Evolutionary conservation across 169 alveolate species (phyloP).

Genomic region (Pseudocohnilembus persalinus): DNA sequence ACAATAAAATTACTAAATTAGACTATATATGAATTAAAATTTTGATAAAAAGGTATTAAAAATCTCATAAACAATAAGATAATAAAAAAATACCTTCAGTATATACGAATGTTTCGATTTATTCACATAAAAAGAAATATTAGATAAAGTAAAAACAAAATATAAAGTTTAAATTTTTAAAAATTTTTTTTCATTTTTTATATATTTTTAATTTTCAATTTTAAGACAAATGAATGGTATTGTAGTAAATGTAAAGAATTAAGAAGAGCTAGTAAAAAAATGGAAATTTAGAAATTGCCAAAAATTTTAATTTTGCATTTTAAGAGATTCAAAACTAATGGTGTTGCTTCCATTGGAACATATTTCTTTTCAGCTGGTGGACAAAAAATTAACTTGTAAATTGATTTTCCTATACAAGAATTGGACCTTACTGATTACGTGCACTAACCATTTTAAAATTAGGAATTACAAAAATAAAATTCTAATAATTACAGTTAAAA

Average conservation of each 20-base stretch:
- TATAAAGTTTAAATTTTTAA: too few relatives aligned
- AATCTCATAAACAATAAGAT: too few relatives aligned
- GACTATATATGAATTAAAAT: too few relatives aligned
- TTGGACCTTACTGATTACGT: conserved; percentile 58
- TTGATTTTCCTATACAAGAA: conserved; percentile 65
- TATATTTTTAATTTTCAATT: too few relatives aligned
- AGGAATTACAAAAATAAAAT: too few relatives aligned
- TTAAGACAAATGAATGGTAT: conserved; percentile 88
- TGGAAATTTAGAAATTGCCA: conserved; percentile 88
- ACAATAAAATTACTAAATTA: too few relatives aligned
- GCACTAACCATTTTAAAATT: too few relatives aligned
- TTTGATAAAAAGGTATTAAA: too few relatives aligned
- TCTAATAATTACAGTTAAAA: too few relatives aligned
- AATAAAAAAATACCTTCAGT: conserved; percentile 3
- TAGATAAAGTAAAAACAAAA: conserved; percentile 45
- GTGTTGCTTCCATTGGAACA: conserved; percentile 17
- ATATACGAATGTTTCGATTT: conserved; percentile 74
- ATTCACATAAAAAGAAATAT: conserved; percentile 80
- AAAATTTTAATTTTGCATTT: conserved; percentile 85
- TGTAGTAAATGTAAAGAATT: conserved; percentile 90
- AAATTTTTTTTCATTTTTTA: too few relatives aligned
- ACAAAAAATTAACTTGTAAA: conserved; percentile 46
- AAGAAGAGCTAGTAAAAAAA: conserved; percentile 85
- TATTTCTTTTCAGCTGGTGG: conserved; percentile 49
- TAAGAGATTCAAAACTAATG: conserved; percentile 87